A percentile compares a stretch with the other conserved stretches of the same genome.
Conservation (phyloP, 2,329 filamentous ascomycete species). For the Sporothrix schenckii region DNA sequence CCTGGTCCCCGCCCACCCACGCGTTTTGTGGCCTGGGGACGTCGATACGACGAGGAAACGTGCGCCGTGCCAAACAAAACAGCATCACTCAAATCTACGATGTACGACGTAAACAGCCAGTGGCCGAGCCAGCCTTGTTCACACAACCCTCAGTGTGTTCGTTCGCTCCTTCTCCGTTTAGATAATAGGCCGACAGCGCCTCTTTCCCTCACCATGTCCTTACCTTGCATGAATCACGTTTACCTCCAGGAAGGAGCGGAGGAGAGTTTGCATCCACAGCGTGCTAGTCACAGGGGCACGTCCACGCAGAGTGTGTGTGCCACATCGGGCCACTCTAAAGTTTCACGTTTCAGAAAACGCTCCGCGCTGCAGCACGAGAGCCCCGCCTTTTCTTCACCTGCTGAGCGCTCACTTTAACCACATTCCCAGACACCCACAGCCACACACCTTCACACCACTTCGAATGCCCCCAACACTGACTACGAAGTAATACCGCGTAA, state of each 20-base stretch:
- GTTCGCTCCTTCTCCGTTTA: not conserved
- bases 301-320: not conserved
- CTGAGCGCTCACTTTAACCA: not conserved
- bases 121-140: not conserved
- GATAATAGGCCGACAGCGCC: not conserved
- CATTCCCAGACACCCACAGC: not conserved
- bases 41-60: conserved; percentile 18
- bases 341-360: conserved; percentile 31
- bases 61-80: not conserved
- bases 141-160: not conserved
- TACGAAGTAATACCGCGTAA: no score
- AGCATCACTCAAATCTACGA: not conserved
- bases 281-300: not conserved
- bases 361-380: not conserved
- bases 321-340: not conserved
- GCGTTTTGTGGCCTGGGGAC: conserved; percentile 1
- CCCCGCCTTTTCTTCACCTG: conserved; percentile 4
- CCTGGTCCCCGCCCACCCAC: not conserved
- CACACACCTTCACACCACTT: not conserved
- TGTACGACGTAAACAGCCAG: not conserved
- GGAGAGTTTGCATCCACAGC: not conserved
- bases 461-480: not conserved
- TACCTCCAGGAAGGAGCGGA: conserved; percentile 8
- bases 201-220: not conserved
- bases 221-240: not conserved